A percentile compares a stretch with the other conserved stretches of the same genome.
Conservation (phyloP, 805 yeast species). For the Candida chilensis region DNA sequence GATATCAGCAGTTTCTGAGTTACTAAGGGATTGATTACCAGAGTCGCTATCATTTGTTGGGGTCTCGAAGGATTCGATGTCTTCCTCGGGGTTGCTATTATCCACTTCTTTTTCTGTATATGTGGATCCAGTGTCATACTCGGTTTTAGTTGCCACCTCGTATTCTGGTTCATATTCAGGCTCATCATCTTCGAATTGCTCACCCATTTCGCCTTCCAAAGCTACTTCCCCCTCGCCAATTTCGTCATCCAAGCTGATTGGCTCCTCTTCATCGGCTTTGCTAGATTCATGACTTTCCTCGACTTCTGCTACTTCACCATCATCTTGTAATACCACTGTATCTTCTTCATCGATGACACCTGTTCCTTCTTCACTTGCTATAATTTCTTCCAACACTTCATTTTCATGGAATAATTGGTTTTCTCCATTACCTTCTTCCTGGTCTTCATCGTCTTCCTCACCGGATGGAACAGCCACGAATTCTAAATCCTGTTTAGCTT, state of each 20-base stretch:
- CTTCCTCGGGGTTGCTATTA: too few species aligned
- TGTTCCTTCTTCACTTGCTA: not conserved
- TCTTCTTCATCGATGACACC: not conserved
- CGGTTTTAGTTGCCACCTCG: too few species aligned
- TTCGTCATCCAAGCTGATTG: too few species aligned
- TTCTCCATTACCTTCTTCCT: not conserved
- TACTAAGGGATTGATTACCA: too few species aligned
- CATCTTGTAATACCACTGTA: not conserved
- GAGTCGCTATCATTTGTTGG: too few species aligned
- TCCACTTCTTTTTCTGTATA: too few species aligned
- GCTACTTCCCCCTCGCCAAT: too few species aligned
- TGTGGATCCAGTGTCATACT: too few species aligned
- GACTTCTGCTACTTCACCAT: not conserved
- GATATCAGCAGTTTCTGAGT: too few species aligned
- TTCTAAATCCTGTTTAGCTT: not conserved
- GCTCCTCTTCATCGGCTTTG: too few species aligned
- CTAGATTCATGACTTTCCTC: not conserved
- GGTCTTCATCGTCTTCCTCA: not conserved
- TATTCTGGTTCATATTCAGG: not conserved
- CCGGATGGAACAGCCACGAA: not conserved
- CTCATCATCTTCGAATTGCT: not conserved
- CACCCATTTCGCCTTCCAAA: not conserved
- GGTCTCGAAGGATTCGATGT: too few species aligned
- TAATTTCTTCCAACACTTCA: not conserved
- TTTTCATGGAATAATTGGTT: not conserved